phyloP scores from a whole-genome alignment of 2,329 filamentous ascomycete genomes.

The Sporothrix dimorphospora region DNA sequence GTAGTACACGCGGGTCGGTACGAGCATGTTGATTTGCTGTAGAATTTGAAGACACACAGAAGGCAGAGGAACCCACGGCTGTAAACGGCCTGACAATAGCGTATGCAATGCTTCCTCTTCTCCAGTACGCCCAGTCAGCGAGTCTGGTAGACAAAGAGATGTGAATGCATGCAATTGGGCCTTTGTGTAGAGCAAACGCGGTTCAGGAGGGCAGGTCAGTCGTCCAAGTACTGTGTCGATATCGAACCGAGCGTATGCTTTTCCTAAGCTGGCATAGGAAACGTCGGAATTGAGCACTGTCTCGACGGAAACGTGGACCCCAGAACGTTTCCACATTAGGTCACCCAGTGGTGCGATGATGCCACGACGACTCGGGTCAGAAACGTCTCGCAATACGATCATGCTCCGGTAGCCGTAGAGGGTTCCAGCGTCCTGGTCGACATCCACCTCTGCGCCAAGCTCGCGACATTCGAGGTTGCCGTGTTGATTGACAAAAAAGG shows the following conservation, averaged over 20 bases:
- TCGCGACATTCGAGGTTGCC: constrained; percentile 52
- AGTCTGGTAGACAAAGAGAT: constrained; percentile 60
- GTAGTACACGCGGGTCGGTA: constrained; percentile 44
- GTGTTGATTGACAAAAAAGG: constrained; percentile 53
- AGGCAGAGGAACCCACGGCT: constrained; percentile 51
- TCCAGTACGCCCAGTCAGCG: constrained; percentile 61
- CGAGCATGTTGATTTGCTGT: constrained; percentile 38
- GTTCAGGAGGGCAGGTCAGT: constrained; percentile 61
- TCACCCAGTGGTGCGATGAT: constrained; percentile 58
- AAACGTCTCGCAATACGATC: constrained; percentile 55
- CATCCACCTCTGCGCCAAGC: constrained; percentile 56
- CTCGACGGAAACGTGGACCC: constrained; percentile 49
- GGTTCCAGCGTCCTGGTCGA: constrained; percentile 61
- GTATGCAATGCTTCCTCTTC: constrained; percentile 60
- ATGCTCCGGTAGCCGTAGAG: constrained; percentile 63
- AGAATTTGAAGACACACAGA: constrained; percentile 24
- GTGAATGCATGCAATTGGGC: constrained; percentile 64
- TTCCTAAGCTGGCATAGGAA: constrained; percentile 38
- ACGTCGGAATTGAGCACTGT: not conserved
- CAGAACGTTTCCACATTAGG: constrained; percentile 37
- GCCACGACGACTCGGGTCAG: constrained; percentile 47
- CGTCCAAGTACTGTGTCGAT: constrained; percentile 59
- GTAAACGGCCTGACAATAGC: constrained; percentile 53
- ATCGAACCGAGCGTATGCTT: constrained; percentile 52
- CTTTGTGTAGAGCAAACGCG: constrained; percentile 57